These are phyloP conservation scores for Cyberlindnera euphorbiiphila DNA, from an alignment of 805 yeast species.

Conservation along the genomic window DNA sequence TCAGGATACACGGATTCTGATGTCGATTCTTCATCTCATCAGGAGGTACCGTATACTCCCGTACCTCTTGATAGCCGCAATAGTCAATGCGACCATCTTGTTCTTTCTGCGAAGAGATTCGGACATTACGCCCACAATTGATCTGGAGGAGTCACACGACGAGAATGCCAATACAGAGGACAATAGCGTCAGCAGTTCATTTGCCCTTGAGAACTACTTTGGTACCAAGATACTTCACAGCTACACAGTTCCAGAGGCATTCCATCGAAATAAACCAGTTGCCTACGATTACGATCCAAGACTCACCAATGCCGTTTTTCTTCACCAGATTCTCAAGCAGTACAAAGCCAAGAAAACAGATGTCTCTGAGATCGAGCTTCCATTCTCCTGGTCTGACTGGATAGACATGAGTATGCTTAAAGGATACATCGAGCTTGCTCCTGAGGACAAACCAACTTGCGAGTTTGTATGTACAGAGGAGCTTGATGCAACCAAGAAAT, in stretches of 20 bases:
- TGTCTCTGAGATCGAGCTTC: conserved; percentile 26
- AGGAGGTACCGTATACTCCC: no score
- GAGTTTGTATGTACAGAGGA: conserved; percentile 11
- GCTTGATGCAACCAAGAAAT: conserved; percentile 6
- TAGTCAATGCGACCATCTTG: no score
- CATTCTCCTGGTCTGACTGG: conserved; percentile 62
- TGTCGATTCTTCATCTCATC: no score
- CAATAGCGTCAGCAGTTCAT: conserved; percentile 1
- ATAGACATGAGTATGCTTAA: conserved; percentile 41
- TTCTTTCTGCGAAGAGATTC: no score
- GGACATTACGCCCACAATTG: no score
- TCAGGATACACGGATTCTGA: no score
- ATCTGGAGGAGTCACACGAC: no score
- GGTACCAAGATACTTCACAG: conserved; percentile 2
- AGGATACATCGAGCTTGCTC: conserved; percentile 32
- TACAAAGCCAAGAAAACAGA: background rate
- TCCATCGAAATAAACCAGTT: conserved; percentile 2
- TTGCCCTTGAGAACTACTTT: conserved; percentile 6
- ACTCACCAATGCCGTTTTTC: conserved; percentile 46
- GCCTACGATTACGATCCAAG: conserved; percentile 52
- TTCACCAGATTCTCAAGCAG: conserved; percentile 35
- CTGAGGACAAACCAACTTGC: conserved; percentile 22
- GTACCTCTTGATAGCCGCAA: no score
- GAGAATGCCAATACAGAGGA: no score
- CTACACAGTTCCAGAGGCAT: conserved; percentile 6